Conservation (phyloP, 129 eudicot species). For the Flaveria trinervia region DNA sequence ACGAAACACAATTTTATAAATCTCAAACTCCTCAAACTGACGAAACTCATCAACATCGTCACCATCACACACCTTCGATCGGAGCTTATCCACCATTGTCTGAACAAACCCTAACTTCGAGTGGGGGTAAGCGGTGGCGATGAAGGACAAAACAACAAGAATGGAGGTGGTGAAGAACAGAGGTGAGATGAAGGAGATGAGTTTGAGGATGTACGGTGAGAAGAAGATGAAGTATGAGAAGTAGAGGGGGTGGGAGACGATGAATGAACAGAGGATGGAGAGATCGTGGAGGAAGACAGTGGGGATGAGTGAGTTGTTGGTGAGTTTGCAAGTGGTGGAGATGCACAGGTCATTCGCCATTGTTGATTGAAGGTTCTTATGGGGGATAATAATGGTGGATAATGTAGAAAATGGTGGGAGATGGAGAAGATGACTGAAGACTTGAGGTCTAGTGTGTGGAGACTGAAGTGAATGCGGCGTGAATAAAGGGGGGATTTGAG, state of each 20-base stretch:
- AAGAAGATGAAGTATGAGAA: slow-evolving; percentile 70
- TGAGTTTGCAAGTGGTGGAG: slow-evolving; percentile 25
- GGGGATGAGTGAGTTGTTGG: slow-evolving; percentile 25
- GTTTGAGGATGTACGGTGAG: slow-evolving; percentile 63
- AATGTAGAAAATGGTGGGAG: slow-evolving; percentile 41
- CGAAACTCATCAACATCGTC: slow-evolving; percentile 5
- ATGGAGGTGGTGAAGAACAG: slow-evolving; percentile 64
- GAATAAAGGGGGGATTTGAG: slow-evolving; percentile 55
- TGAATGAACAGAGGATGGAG: slow-evolving; percentile 35
- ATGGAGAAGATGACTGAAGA: slow-evolving; percentile 49
- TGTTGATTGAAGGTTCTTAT: slow-evolving; percentile 6
- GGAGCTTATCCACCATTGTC: slow-evolving; percentile 25
- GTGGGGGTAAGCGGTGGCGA: slow-evolving; percentile 31
- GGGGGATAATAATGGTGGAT: slow-evolving; percentile 33
- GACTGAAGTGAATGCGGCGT: slow-evolving; percentile 63
- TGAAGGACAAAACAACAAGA: slow-evolving; percentile 42
- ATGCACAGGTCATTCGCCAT: slow-evolving; percentile 43
- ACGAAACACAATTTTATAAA: slow-evolving; percentile 53
- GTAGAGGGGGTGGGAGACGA: slow-evolving; percentile 68
- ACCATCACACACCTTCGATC: slow-evolving; percentile 23
- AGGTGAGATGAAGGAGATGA: slow-evolving; percentile 70
- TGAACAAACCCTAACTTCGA: slow-evolving; percentile 38
- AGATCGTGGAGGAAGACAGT: slow-evolving; percentile 44
- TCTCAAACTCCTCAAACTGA: slow-evolving; percentile 54
- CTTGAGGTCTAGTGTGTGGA: slow-evolving; percentile 17